These are phyloP conservation scores for Entamoeba invadens DNA, from an alignment of 208 protist species.

Conservation along the genomic window DNA sequence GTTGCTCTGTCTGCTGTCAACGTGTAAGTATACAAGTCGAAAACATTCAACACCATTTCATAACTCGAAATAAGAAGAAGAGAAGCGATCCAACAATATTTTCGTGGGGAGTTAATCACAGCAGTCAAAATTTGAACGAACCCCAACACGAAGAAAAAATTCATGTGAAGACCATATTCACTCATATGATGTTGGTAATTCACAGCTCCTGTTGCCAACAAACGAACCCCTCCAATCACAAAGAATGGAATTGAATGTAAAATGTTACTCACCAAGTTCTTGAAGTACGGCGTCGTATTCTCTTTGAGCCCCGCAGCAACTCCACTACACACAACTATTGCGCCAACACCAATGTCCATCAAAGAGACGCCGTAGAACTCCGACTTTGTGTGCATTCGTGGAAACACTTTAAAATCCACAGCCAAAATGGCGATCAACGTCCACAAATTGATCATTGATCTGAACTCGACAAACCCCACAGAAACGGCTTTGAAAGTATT, in stretches of 20 bases:
- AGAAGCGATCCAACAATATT: not conserved
- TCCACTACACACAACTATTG: not conserved
- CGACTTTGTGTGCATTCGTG: not conserved
- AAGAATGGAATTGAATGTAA: not conserved
- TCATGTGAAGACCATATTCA: slow-evolving; percentile 1
- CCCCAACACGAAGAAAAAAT: not conserved
- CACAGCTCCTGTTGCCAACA: not conserved
- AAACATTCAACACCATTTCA: not conserved
- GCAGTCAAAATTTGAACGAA: not conserved
- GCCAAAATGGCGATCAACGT: not conserved
- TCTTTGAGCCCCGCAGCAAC: not conserved
- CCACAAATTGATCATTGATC: not conserved
- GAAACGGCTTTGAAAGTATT: not conserved
- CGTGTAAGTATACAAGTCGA: not conserved
- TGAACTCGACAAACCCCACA: not conserved
- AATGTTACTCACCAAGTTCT: not conserved
- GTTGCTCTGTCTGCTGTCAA: not conserved
- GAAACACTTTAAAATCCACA: not conserved
- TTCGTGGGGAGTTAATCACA: not conserved
- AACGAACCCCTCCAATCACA: not conserved
- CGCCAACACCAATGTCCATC: slow-evolving; percentile 8
- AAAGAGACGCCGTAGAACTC: not conserved
- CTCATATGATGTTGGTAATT: slow-evolving; percentile 9
- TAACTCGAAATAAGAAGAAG: not conserved
- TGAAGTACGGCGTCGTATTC: not conserved